Percentiles rank a stretch among this genome's conserved stretches.
These are phyloP conservation scores for Cercospora beticola DNA, from an alignment of 2,329 filamentous ascomycete species.

Conservation along the genomic window DNA sequence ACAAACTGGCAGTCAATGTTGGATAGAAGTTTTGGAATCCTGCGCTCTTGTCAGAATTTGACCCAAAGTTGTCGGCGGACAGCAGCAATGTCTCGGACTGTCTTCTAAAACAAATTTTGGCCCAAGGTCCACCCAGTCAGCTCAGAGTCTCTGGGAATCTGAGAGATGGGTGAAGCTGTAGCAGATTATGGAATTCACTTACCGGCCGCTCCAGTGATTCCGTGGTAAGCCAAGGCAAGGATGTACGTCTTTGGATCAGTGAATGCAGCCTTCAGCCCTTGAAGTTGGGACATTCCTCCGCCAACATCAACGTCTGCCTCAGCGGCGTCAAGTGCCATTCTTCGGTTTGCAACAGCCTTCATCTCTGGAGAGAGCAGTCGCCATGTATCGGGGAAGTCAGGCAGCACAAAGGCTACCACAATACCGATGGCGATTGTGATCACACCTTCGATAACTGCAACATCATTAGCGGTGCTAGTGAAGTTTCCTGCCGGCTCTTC, in stretches of 20 bases:
- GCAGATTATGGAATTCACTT: neutral
- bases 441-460: conserved; percentile 42
- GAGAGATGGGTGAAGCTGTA: neutral
- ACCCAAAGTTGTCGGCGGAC: too few relatives aligned
- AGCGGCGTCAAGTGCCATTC: conserved; percentile 53
- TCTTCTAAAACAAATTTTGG: too few relatives aligned
- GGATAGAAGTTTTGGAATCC: conserved; percentile 61
- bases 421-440: conserved; percentile 32
- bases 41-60: neutral
- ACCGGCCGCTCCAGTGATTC: conserved; percentile 48
- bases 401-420: conserved; percentile 42
- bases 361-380: conserved; percentile 45
- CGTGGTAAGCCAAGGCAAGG: conserved; percentile 51
- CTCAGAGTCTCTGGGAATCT: too few relatives aligned
- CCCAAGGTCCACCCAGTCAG: too few relatives aligned
- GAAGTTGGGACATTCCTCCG: conserved; percentile 50
- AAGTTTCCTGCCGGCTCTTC: too few relatives aligned
- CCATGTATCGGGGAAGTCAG: conserved; percentile 52
- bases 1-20: conserved; percentile 49
- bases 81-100: too few relatives aligned
- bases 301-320: conserved; percentile 52
- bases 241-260: conserved; percentile 52
- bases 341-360: conserved; percentile 48
- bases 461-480: conserved; percentile 32
- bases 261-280: conserved; percentile 54